Conservation (phyloP, 371 early-diverging fungal genomes). For the Basidiobolus meristosporus region DNA sequence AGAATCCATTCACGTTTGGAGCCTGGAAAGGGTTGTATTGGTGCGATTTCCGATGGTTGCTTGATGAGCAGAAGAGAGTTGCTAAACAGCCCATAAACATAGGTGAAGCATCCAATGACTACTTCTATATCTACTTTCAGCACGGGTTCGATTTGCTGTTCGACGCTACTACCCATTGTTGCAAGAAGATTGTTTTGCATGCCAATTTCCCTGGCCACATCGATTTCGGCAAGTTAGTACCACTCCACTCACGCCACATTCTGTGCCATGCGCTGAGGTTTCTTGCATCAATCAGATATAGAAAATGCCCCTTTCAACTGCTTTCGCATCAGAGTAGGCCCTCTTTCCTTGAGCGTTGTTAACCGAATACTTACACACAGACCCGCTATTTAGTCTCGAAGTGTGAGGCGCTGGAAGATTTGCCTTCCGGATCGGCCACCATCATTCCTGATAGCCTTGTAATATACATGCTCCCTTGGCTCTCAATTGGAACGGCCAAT, state of each 20-base stretch:
- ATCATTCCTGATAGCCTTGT: conserved; percentile 1
- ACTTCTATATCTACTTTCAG: conserved; percentile 49
- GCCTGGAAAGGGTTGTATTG: background rate
- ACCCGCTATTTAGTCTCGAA: background rate
- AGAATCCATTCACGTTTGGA: conserved; percentile 28
- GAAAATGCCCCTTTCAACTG: conserved; percentile 5
- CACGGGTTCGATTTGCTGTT: conserved; percentile 54
- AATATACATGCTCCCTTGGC: background rate
- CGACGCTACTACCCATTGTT: conserved; percentile 39
- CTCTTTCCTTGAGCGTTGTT: background rate
- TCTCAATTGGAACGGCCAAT: background rate
- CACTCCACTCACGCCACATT: too few species aligned
- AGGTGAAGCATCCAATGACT: conserved; percentile 20
- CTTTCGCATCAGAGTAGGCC: background rate
- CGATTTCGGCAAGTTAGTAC: conserved; percentile 38
- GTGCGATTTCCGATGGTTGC: conserved; percentile 2
- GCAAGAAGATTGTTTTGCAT: conserved; percentile 55
- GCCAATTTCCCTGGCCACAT: conserved; percentile 54
- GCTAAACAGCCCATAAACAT: background rate
- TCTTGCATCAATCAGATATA: conserved; percentile 1
- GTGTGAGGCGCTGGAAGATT: background rate
- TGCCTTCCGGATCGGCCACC: conserved; percentile 1
- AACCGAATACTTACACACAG: background rate
- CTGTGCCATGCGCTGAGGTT: too few species aligned
- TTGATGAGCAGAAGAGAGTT: background rate